These are phyloP conservation scores for Boletus reticulatus DNA, from an alignment of 768 basidiomycete genomes.

Conservation along the genomic window DNA sequence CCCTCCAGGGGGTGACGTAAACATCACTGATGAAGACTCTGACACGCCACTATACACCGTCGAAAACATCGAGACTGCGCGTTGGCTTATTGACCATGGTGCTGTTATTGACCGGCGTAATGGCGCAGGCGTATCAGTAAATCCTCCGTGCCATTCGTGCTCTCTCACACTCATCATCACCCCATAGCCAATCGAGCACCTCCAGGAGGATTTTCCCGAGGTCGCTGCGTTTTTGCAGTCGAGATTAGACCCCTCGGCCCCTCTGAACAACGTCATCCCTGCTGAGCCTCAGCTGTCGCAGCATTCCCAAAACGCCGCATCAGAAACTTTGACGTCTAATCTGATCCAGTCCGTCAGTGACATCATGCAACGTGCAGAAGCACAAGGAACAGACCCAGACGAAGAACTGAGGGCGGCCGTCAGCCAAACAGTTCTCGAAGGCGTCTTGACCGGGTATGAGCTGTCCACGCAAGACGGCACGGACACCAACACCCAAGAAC, in stretches of 20 bases:
- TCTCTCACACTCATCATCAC: constrained; percentile 6
- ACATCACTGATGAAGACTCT: constrained; percentile 80
- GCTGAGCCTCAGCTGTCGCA: constrained; percentile 47
- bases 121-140: constrained; percentile 70
- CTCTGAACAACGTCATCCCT: neutral
- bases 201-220: constrained; percentile 67
- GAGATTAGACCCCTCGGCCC: constrained; percentile 17
- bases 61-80: constrained; percentile 76
- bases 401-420: constrained; percentile 64
- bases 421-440: constrained; percentile 59
- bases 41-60: constrained; percentile 93
- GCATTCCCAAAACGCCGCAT: constrained; percentile 62
- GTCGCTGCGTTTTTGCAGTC: constrained; percentile 63
- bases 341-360: constrained; percentile 65
- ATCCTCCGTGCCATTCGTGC: constrained; percentile 28
- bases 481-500: constrained; percentile 10
- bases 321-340: constrained; percentile 66
- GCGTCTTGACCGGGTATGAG: constrained; percentile 59
- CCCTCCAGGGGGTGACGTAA: constrained; percentile 75
- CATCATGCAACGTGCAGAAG: constrained; percentile 61
- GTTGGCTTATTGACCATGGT: constrained; percentile 75
- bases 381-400: constrained; percentile 63
- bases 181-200: constrained; percentile 58
- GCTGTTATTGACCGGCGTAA: constrained; percentile 65
- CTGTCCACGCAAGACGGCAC: constrained; percentile 34